Conservation (phyloP, 108 stramenopile species). For the Cyclotella choctawhatcheeana region DNA sequence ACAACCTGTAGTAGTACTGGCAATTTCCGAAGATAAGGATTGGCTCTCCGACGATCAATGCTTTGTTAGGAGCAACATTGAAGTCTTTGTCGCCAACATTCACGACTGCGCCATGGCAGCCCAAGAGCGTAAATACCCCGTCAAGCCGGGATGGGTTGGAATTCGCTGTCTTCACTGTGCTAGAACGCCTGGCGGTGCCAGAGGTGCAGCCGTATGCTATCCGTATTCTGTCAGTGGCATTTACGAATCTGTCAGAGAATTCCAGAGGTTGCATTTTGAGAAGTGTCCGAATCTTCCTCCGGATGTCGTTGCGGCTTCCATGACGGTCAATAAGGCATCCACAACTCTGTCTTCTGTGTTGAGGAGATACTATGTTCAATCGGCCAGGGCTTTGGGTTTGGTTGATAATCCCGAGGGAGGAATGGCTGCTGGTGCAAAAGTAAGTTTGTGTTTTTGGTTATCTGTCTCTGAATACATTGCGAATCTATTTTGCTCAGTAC, state of each 20-base stretch:
- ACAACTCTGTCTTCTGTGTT: conserved; percentile 79
- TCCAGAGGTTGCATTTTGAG: conserved; percentile 81
- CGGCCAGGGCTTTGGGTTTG: conserved; percentile 80
- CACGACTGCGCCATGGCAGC: conserved; percentile 65
- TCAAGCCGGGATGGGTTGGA: conserved; percentile 78
- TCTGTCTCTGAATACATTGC: too few species aligned
- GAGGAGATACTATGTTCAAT: conserved; percentile 80
- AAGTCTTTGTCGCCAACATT: conserved; percentile 76
- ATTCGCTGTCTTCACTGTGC: conserved; percentile 86
- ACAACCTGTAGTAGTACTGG: conserved; percentile 61
- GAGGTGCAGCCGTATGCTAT: conserved; percentile 68
- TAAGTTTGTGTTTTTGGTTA: not conserved
- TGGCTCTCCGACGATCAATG: conserved; percentile 86
- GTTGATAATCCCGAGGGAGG: conserved; percentile 71
- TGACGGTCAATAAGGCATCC: conserved; percentile 56
- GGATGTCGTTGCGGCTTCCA: conserved; percentile 52
- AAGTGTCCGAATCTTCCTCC: conserved; percentile 65
- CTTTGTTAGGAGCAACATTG: conserved; percentile 78
- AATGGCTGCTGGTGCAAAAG: conserved; percentile 69
- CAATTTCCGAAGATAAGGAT: conserved; percentile 86
- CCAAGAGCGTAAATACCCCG: conserved; percentile 71
- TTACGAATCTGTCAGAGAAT: conserved; percentile 84
- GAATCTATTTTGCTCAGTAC: too few species aligned
- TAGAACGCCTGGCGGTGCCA: conserved; percentile 33
- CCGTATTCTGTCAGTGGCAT: conserved; percentile 82